Evolutionary conservation across 129 eudicot genomes (phyloP).

Genomic region (Rutidosis leptorrhynchoides): DNA sequence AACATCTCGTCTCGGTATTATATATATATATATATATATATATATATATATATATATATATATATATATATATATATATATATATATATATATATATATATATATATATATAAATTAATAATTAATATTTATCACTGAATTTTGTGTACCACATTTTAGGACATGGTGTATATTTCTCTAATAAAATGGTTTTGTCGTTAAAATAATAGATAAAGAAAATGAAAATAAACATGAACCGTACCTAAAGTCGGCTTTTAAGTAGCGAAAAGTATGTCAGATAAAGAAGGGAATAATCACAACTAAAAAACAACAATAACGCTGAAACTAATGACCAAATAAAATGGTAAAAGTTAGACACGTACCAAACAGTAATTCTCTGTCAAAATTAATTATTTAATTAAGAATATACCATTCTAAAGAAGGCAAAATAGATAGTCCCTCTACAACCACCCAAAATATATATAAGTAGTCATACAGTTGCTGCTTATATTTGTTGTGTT

Average conservation of each 20-base stretch:
- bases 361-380: background rate
- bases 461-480: background rate
- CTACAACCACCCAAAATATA: conserved; percentile 2
- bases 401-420: conserved; percentile 1
- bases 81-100: no score
- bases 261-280: conserved; percentile 2
- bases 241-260: background rate
- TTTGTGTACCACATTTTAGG: background rate
- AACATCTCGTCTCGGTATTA: no score
- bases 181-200: no score
- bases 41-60: no score
- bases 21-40: no score
- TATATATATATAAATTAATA: no score
- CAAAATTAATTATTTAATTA: background rate
- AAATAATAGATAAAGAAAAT: background rate
- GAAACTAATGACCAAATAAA: conserved; percentile 4
- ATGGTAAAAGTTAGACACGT: background rate
- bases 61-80: no score
- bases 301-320: conserved; percentile 1
- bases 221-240: conserved; percentile 1
- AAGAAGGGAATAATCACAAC: background rate
- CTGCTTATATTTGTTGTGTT: background rate
- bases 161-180: background rate
- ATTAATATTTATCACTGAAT: no score
- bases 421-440: conserved; percentile 2